Evolutionary conservation across 192 early-diverging fungal species (phyloP), one percentile per base, ranked within the genome.

Genomic region (Mortierella alpina): DNA sequence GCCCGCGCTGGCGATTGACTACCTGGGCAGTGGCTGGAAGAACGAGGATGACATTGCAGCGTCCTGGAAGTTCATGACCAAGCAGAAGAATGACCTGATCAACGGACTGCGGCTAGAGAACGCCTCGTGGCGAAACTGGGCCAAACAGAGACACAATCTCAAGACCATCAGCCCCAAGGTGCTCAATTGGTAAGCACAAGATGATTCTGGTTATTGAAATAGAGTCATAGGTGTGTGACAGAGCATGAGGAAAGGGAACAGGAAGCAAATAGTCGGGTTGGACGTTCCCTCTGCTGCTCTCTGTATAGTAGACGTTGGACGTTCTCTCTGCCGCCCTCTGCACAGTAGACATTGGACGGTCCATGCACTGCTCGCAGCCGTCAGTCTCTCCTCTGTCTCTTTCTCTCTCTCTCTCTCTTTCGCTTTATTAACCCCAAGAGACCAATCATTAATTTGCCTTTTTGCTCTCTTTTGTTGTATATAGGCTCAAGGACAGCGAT

Each of bases 121-220:
- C 59, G 90, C 90, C 2, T 90, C 89, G 8, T 91, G 90, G 90
- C 82, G 90, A n/a, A 89, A 87, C 49, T 91, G 90, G 90, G 85
- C 88, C n/a, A 91, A 91, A 69, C 83, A 88, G 64, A 77, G 84
- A 40, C 84, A 87, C 61, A 67, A 86, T 31, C 66, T 91, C 31
- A 84, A 82, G 57, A 91, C 90, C 2, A 84, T 91, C 7, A 87
- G 87, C 39, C 87, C 87, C 13, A 82, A 84, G 66, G 83, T 68
- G 12, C 73, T 88, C 48, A 88, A 88, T 59, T 91, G 90, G 89
- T 90, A 88, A 80, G 68, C 13, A 9, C n/a, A 57, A 31, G 31
- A 3, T 31, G 31, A 3, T 31, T 31, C 1, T 3, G 31, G 31
- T 31, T 31, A 31, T 31, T 31, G 3, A 31, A 31, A 31, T 31